Base-by-base conservation (phyloP, 257 asterid genomes). In the Sherardia arvensis region DNA sequence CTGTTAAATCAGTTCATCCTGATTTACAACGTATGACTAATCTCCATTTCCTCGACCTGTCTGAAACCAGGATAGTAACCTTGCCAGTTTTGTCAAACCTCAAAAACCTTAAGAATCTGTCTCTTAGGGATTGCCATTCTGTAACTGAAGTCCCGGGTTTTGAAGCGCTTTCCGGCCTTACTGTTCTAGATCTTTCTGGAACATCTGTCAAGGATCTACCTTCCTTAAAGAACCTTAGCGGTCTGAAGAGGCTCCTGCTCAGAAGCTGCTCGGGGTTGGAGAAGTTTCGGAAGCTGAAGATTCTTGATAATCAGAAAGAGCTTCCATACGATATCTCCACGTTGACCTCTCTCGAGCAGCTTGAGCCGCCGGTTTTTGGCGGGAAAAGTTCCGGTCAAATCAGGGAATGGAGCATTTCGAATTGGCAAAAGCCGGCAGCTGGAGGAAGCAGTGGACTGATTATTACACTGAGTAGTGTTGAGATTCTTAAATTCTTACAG, bases 401-500 rank as follows among this genome's bases (percentile, higher is more conserved):
- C 26, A 8, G 62, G 25, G 70, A 51, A 73, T 80, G 85, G 82
- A 76, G 66, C 69, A 63, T 76, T 59, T 73, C 72, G 9, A 77
- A 53, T 38, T 72, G 74, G 74, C 32, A 8, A 27, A 27, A 2
- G 34, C 20, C 29, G 64, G 20, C 57, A 18, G 20, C 30, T 34
- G 22, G 3, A 47, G 26, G 4, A 48, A 36, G 21, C 32, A 32
- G 26, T 36, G 67, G 29, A 17, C 61, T 49, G 8, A 59, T 58
- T 14, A 47, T 34, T 11, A 51, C 71, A 22, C 55, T 74, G 28
- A 45, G 65, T 20, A 67, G 80, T 7, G 21, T 29, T 59, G 80
- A 74, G 69, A 65, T 80, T 62, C 68, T 66, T 47, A 53, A 53
- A 11, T 60, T 68, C 49, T 54, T 76, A 66, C 38, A 62, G 59